A percentile compares a stretch with the other conserved stretches of the same genome.
These are phyloP conservation scores for Colletotrichum cuscutae DNA, from an alignment of 2,329 filamentous ascomycete genomes.

Conservation along the genomic window DNA sequence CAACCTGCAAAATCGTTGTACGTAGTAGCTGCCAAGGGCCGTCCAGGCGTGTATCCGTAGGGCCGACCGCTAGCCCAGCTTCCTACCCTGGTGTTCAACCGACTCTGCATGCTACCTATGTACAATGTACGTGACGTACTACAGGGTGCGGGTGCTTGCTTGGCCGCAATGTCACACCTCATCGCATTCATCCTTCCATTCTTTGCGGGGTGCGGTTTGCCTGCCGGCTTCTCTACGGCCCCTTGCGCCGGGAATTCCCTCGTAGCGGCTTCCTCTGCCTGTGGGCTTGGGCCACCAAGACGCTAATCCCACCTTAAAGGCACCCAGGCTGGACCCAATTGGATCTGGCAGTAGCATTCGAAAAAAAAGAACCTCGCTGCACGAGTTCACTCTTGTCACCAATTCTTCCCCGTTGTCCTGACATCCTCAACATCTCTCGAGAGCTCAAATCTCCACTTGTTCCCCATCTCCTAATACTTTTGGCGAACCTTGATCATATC, in stretches of 20 bases:
- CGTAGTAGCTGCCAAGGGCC: no score
- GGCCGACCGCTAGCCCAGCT: no score
- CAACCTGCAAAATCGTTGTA: no score
- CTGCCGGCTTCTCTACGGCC: not conserved
- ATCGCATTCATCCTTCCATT: not conserved
- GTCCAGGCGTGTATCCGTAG: no score
- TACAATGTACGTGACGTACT: no score
- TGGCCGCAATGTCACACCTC: not conserved
- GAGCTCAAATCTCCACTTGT: not conserved
- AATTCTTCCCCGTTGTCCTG: not conserved
- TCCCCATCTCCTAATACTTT: not conserved
- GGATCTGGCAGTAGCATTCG: not conserved
- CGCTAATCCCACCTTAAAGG: constrained; percentile 29
- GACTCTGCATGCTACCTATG: no score
- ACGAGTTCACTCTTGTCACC: not conserved
- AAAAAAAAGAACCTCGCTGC: not conserved
- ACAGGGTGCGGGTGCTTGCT: no score
- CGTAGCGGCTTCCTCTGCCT: constrained; percentile 9
- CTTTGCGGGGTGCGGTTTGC: not conserved
- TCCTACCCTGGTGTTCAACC: no score
- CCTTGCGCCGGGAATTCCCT: constrained; percentile 30
- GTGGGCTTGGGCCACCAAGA: constrained; percentile 11
- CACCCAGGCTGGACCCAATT: not conserved
- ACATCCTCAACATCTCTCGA: not conserved
- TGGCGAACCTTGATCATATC: constrained; percentile 1